Conservation (phyloP, 2,329 filamentous ascomycete species). For the Xylariaceae sp. region DNA sequence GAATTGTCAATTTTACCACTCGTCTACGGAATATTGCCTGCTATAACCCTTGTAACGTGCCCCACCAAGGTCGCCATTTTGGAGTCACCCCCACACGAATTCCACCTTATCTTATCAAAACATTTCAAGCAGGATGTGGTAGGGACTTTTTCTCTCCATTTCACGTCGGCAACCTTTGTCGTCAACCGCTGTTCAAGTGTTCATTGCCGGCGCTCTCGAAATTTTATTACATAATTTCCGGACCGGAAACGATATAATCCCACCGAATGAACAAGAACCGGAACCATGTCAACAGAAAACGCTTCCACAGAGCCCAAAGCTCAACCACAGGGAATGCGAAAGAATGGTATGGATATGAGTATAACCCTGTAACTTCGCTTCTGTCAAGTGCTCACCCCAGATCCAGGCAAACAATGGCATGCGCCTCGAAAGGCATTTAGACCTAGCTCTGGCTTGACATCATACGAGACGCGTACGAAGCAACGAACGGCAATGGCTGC, state of each 20-base stretch:
- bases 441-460: constrained; percentile 69
- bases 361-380: background rate
- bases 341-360: constrained; percentile 62
- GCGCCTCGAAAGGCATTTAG: constrained; percentile 78
- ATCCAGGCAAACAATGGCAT: constrained; percentile 91
- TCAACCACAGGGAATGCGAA: constrained; percentile 62
- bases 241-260: background rate
- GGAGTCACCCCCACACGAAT: no score
- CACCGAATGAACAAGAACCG: background rate
- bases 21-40: no score
- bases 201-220: no score
- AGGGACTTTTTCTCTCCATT: background rate
- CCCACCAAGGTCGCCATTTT: no score
- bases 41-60: background rate
- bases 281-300: constrained; percentile 42
- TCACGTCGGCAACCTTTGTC: no score
- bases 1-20: no score
- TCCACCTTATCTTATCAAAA: background rate
- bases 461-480: constrained; percentile 73
- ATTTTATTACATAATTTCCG: no score
- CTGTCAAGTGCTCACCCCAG: constrained; percentile 13
- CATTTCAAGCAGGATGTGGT: background rate
- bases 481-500: constrained; percentile 65
- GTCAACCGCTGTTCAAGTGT: no score
- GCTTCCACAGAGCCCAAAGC: constrained; percentile 33